Percentiles rank a stretch among this genome's conserved stretches.
Conservation (phyloP, 2,329 filamentous ascomycete genomes). For the Sporothrix pallida region DNA sequence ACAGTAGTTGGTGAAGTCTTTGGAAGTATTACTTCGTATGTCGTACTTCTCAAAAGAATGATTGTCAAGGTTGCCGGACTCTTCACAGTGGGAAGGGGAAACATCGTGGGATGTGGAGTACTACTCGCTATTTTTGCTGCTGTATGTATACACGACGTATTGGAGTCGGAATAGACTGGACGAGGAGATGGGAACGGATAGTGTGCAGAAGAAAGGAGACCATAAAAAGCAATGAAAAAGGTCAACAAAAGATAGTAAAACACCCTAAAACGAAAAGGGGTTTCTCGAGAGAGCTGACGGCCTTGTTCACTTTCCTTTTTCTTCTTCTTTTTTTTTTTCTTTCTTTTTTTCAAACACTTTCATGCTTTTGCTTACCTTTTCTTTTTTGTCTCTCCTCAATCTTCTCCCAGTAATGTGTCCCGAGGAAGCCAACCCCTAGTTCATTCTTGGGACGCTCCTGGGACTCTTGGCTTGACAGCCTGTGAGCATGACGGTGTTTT, state of each 20-base stretch:
- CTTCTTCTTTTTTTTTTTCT: background rate
- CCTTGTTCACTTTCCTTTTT: conserved; percentile 3
- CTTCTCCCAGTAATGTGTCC: background rate
- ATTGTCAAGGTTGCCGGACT: background rate
- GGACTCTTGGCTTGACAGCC: background rate
- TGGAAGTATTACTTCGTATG: no score
- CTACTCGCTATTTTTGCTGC: background rate
- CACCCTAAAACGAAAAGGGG: conserved; percentile 9
- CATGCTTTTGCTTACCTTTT: background rate
- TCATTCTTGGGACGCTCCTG: background rate
- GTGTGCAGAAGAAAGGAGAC: background rate
- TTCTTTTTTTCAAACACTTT: background rate
- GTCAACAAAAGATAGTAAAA: conserved; percentile 1
- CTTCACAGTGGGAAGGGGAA: background rate
- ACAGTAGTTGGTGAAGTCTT: conserved; percentile 4
- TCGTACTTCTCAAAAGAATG: no score
- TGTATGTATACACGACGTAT: background rate
- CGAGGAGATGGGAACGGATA: conserved; percentile 9
- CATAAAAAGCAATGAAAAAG: background rate
- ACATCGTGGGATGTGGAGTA: background rate
- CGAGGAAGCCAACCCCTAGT: background rate
- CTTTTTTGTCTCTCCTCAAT: background rate
- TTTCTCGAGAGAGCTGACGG: conserved; percentile 8
- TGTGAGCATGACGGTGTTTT: background rate
- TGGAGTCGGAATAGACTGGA: background rate